These are phyloP conservation scores for Cercospora sp. DNA, from an alignment of 2,329 filamentous ascomycete genomes.

Conservation along the genomic window DNA sequence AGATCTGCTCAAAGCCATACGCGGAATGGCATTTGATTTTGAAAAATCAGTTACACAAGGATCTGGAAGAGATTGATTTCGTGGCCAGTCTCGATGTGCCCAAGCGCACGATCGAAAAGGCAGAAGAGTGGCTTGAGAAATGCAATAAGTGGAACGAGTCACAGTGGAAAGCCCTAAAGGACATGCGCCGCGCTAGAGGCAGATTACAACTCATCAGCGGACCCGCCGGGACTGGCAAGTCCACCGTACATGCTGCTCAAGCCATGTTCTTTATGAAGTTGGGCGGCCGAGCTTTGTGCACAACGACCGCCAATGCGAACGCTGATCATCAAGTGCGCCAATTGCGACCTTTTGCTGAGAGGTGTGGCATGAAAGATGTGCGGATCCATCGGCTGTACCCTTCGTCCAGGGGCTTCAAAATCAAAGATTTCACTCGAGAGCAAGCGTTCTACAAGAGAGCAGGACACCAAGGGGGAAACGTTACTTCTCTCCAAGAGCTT, in stretches of 20 bases:
- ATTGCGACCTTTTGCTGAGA: not conserved
- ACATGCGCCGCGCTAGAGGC: not conserved
- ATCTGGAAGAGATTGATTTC: not conserved
- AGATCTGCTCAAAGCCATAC: too few relatives aligned
- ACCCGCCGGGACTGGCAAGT: slow-evolving; percentile 13
- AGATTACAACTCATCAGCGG: slow-evolving; percentile 2
- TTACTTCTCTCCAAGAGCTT: not conserved
- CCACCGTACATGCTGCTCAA: not conserved
- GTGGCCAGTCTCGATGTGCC: not conserved
- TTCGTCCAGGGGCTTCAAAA: not conserved
- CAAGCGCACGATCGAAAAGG: not conserved
- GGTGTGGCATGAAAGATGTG: not conserved
- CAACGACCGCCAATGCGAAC: slow-evolving; percentile 7
- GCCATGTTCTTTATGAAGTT: slow-evolving; percentile 4
- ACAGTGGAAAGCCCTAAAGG: slow-evolving; percentile 3
- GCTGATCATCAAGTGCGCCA: not conserved
- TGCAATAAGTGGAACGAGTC: slow-evolving; percentile 1
- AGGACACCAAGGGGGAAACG: not conserved
- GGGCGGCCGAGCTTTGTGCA: slow-evolving; percentile 8
- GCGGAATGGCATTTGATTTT: too few relatives aligned
- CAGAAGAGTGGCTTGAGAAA: not conserved
- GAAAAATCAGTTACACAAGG: not conserved
- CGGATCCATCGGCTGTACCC: not conserved
- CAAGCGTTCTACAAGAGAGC: not conserved
- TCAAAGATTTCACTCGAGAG: not conserved